Base-by-base conservation (phyloP, 1,284 basidiomycete species). In the Polyporus tsugae region DNA sequence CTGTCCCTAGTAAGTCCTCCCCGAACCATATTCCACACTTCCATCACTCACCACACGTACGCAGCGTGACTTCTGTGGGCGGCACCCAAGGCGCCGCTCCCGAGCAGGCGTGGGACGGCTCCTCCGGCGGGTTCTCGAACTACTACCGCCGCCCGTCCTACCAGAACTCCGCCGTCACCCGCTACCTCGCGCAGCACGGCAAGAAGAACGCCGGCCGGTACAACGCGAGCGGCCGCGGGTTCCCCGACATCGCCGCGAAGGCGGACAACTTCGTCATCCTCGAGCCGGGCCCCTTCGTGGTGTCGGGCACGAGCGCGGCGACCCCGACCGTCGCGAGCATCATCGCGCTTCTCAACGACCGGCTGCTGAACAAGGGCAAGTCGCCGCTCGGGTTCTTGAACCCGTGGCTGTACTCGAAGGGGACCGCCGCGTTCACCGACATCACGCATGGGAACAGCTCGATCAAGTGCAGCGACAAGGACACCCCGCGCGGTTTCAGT, bases 111-210 rank as follows among this genome's bases (percentile, higher is more conserved):
- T 82, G 77, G 10, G 65, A 64, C 19, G 80, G 83, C 77, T 82
- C 80, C 39, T 89, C 89, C 6, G 91, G 90, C 67, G 91, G 91
- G 4, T 91, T 91, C 80, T 87, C 85, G 69, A 79, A 82, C 72
- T 80, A 82, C 74, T 87, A 84, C 72, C 57, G 77, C 6, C 71
- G 74, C 2, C 83, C 84, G 3, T 42, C 55, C 10, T 86, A 82
- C 72, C 85, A 85, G 72, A 59, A 70, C 35, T 38, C 55, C 0
- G 77, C 78, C 4, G 82, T 85, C 13, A 44, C 73, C 3, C 64
- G 71, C 10, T 86, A 62, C 73, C 75, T 73, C 55, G 49, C 41
- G 3, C 60, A 71, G 25, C 74, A 79, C 19, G 82, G 80, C 15
- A 79, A 77, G 0, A 71, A 69, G 62, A 73, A 75, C 72, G 22